A percentile compares a stretch with the other conserved stretches of the same genome.
Conservation (phyloP, 2,329 filamentous ascomycete genomes). For the Talaromyces sp. region DNA sequence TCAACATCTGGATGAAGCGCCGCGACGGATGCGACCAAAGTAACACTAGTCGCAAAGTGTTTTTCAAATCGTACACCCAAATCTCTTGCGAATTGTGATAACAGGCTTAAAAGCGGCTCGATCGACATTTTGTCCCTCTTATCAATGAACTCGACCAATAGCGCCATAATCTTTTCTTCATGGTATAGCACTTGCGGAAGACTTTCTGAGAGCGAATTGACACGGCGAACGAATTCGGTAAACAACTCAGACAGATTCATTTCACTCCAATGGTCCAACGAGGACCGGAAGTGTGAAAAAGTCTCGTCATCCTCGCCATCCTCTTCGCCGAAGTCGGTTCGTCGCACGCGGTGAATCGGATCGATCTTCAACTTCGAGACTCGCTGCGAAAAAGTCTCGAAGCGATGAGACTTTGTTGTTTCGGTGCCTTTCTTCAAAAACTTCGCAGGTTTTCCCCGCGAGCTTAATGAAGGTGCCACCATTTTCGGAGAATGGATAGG, state of each 20-base stretch:
- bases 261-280: constrained; percentile 84
- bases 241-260: constrained; percentile 85
- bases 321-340: constrained; percentile 73
- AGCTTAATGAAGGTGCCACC: constrained; percentile 58
- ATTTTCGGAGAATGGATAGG: constrained; percentile 26
- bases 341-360: constrained; percentile 83
- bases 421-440: constrained; percentile 64
- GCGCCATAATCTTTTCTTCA: constrained; percentile 76
- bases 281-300: constrained; percentile 82
- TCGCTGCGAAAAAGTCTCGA: constrained; percentile 86
- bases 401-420: constrained; percentile 80
- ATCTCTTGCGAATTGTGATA: constrained; percentile 93
- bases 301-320: constrained; percentile 67
- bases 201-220: constrained; percentile 77
- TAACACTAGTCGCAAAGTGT: constrained; percentile 74
- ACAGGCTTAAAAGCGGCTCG: constrained; percentile 81
- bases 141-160: constrained; percentile 72
- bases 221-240: constrained; percentile 69
- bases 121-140: constrained; percentile 74
- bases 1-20: constrained; percentile 73
- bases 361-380: constrained; percentile 91
- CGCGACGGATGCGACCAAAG: constrained; percentile 72
- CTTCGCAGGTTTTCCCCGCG: constrained; percentile 67
- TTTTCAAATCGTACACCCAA: constrained; percentile 83
- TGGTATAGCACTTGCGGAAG: constrained; percentile 90